Base-by-base conservation (phyloP, 129 eudicot species). In the Silybum marianum region DNA sequence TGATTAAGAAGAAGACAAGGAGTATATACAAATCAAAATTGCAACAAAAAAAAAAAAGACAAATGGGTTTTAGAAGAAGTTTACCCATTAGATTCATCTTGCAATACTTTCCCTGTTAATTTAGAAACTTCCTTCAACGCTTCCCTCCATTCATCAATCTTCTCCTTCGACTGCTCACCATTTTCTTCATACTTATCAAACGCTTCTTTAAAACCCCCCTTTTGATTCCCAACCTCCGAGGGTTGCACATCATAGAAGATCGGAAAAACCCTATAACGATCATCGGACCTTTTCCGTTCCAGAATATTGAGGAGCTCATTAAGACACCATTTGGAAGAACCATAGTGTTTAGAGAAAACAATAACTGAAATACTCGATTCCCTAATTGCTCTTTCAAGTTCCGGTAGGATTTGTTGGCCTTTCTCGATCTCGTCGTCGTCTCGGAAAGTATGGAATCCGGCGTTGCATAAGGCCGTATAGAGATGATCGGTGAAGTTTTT, bases 21-120 rank as follows among this genome's bases (percentile, higher is more conserved):
- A 60, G 10, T 6, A 58, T 6, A 5, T 58, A 14, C 22, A 51
- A 58, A n/a, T 58, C 16, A 3, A 58, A 18, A 4, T 16, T n/a
- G 23, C 66, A 18, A 14, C 0, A 51, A 6, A 21, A 10, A 38
- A 39, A 19, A 8, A 23, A 11, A 22, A 9, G 7, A 72, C 40
- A 25, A 69, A 69, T 13, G 39, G 3, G 76, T 18, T 18, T 21
- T 19, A 9, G 34, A 5, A 21, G 3, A 63, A 38, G 3, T 4
- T 70, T 76, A 83, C 86, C 86, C 81, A 83, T 83, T 83, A 36
- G 86, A 13, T 58, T 83, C 82, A 77, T 83, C 75, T 38, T 83
- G 22, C 73, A 83, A 25, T 22, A 69, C 82, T 79, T 67, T 77
- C 70, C 86, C 86, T n/a, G 77, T 73, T 16, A 83, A 39, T 11